These are phyloP conservation scores for Candida multigemmis DNA, from an alignment of 805 yeast genomes.

Conservation along the genomic window DNA sequence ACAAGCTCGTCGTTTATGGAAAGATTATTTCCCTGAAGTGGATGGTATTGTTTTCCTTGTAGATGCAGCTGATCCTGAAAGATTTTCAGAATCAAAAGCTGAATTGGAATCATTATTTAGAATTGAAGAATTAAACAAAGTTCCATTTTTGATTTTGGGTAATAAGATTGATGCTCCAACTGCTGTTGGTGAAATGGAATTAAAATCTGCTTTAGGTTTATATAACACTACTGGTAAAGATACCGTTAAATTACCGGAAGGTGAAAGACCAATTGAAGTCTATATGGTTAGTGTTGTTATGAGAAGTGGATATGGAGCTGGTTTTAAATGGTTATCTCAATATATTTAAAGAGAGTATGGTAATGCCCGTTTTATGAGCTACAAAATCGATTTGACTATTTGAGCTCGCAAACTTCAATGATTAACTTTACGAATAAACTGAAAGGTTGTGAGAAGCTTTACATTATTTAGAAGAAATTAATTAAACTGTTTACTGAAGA, in stretches of 20 bases:
- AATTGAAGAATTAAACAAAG: constrained; percentile 82
- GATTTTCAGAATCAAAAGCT: constrained; percentile 90
- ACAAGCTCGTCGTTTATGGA: constrained; percentile 99
- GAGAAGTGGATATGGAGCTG: constrained; percentile 99
- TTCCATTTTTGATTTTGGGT: constrained; percentile 91
- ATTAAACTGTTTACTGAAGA: too few species aligned
- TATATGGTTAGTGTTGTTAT: constrained; percentile 97
- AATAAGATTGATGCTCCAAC: constrained; percentile 92
- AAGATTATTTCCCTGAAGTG: constrained; percentile 98
- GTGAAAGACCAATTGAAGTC: constrained; percentile 87
- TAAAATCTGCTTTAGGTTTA: constrained; percentile 83
- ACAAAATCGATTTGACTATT: too few species aligned
- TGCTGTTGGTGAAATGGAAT: constrained; percentile 92
- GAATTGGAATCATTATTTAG: constrained; percentile 90
- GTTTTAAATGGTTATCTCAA: constrained; percentile 96
- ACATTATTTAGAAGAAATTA: too few species aligned
- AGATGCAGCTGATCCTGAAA: constrained; percentile 93
- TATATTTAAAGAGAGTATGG: too few species aligned
- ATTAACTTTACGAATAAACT: too few species aligned
- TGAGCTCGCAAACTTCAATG: too few species aligned
- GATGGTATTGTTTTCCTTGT: constrained; percentile 94
- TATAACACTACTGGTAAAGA: constrained; percentile 79
- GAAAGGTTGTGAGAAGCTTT: too few species aligned
- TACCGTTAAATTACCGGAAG: constrained; percentile 55
- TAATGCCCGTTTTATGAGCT: too few species aligned